Evolutionary conservation across 108 stramenopile genomes (phyloP).

Genomic region (Phaeodactylum tricornutum): DNA sequence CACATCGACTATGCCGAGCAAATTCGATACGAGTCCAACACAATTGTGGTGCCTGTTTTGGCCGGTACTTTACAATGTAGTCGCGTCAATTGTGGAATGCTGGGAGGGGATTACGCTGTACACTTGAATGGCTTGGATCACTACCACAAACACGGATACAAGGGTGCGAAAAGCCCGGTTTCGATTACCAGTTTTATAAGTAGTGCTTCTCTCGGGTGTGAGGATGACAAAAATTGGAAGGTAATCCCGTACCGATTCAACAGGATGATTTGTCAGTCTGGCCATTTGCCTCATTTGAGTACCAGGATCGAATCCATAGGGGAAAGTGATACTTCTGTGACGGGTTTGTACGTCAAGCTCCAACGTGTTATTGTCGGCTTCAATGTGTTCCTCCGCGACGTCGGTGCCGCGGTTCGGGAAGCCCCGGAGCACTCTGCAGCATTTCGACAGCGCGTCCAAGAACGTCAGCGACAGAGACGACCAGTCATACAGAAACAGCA

Average conservation of each 20-base stretch:
- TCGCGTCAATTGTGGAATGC: no score
- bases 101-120: constrained; percentile 69
- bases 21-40: constrained; percentile 59
- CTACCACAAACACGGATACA: constrained; percentile 66
- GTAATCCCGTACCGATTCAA: constrained; percentile 57
- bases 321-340: not conserved
- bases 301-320: constrained; percentile 35
- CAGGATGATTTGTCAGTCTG: constrained; percentile 50
- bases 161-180: constrained; percentile 25
- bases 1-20: constrained; percentile 84
- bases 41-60: constrained; percentile 64
- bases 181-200: constrained; percentile 1
- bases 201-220: no score
- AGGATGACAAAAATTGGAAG: constrained; percentile 18
- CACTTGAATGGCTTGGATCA: constrained; percentile 55
- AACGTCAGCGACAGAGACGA: no score
- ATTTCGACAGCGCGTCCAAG: constrained; percentile 55
- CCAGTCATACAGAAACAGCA: constrained; percentile 33
- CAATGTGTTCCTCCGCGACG: constrained; percentile 61
- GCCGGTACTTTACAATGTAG: constrained; percentile 79
- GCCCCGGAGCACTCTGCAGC: constrained; percentile 67
- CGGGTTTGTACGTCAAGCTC: constrained; percentile 6
- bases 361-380: constrained; percentile 75
- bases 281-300: constrained; percentile 65
- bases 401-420: constrained; percentile 32